A percentile compares a stretch with the other conserved stretches of the same genome.
Conservation (phyloP, 345 rosid species). For the Ricinus communis region DNA sequence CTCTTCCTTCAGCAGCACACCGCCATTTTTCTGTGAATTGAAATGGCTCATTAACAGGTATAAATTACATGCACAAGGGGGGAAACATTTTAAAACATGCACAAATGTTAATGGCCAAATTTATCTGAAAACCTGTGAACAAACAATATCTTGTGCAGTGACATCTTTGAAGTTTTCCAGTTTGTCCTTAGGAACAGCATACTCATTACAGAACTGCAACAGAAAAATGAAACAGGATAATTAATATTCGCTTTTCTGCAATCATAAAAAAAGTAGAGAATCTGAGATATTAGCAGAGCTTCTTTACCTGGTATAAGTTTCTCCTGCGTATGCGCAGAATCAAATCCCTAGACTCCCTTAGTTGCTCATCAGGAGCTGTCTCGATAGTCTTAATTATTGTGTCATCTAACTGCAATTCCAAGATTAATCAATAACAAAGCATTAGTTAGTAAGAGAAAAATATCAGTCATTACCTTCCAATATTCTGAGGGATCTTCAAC, state of each 20-base stretch:
- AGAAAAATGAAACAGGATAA: constrained; percentile 2
- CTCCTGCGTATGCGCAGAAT: constrained; percentile 83
- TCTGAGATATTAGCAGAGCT: neutral
- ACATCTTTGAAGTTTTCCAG: constrained; percentile 76
- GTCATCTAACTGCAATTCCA: constrained; percentile 75
- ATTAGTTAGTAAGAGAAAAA: constrained; percentile 6
- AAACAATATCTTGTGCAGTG: constrained; percentile 81
- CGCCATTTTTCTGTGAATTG: constrained; percentile 56
- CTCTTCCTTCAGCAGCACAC: constrained; percentile 62
- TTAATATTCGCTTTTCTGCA: neutral
- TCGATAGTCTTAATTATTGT: constrained; percentile 77
- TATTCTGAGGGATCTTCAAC: constrained; percentile 74
- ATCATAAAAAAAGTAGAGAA: neutral
- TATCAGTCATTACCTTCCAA: constrained; percentile 67
- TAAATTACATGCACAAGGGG: neutral
- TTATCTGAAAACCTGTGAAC: constrained; percentile 66
- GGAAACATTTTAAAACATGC: neutral
- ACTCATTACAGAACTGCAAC: constrained; percentile 92
- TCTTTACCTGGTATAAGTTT: constrained; percentile 71
- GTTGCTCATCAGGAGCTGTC: constrained; percentile 66
- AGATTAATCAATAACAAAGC: constrained; percentile 9
- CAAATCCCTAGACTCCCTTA: constrained; percentile 77
- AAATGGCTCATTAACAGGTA: constrained; percentile 7
- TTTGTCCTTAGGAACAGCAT: constrained; percentile 84
- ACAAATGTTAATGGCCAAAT: neutral